Evolutionary conservation across 2,329 filamentous ascomycete genomes (phyloP).

Genomic region (Arthroderma sp.): DNA sequence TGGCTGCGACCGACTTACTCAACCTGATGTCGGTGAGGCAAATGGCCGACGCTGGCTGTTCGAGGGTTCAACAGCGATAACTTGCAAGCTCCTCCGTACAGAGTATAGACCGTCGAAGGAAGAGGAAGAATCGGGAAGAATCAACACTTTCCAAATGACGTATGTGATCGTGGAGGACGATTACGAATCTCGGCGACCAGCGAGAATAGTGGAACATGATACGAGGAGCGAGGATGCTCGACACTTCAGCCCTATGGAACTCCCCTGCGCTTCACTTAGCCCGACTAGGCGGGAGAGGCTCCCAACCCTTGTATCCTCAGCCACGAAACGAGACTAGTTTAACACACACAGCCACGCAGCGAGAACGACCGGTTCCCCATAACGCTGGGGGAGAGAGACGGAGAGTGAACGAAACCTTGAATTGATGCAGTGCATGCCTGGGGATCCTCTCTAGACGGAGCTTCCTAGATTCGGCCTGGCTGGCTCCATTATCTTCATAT

Average conservation of each 20-base stretch:
- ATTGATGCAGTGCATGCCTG: not conserved
- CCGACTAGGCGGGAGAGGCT: constrained; percentile 1
- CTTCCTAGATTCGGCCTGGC: not conserved
- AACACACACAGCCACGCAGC: not conserved
- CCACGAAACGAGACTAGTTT: not conserved
- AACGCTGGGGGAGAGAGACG: not conserved
- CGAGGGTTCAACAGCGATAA: not conserved
- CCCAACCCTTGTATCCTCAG: not conserved
- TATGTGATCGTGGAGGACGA: not conserved
- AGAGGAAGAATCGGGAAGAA: too few species aligned
- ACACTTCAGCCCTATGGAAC: constrained; percentile 3
- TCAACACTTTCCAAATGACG: too few species aligned
- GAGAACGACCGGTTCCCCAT: not conserved
- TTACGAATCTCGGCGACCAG: not conserved
- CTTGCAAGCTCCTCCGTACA: too few species aligned
- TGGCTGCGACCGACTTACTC: not conserved
- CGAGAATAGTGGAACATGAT: not conserved
- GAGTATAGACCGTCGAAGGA: too few species aligned
- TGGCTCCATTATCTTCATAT: too few species aligned
- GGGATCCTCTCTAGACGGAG: not conserved
- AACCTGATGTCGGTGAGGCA: not conserved
- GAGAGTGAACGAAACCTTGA: not conserved
- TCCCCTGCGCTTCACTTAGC: constrained; percentile 2
- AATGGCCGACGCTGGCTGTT: not conserved
- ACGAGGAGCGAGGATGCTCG: not conserved